phyloP scores from a whole-genome alignment of 345 rosid species.

The Erodium maritimum region DNA sequence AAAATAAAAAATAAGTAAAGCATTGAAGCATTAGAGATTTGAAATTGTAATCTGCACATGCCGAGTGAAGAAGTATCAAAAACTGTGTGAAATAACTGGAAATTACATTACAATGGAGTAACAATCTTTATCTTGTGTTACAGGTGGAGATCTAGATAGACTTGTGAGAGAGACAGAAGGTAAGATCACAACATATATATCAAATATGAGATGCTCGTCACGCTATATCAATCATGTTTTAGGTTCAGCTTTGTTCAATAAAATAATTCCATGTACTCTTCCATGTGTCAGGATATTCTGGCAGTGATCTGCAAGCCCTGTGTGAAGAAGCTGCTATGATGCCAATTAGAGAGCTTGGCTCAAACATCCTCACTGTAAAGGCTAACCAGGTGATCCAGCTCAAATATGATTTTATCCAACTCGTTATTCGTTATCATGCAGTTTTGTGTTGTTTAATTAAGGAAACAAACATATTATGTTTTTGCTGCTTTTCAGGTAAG shows the following conservation, averaged over 20 bases:
- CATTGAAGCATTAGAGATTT: too few relatives aligned
- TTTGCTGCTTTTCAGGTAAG: conserved; percentile 41
- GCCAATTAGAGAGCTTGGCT: conserved; percentile 97
- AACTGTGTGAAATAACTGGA: too few relatives aligned
- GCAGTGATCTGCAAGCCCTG: conserved; percentile 93
- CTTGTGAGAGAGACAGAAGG: conserved; percentile 83
- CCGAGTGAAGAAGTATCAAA: too few relatives aligned
- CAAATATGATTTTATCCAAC: background rate
- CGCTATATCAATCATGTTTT: too few relatives aligned
- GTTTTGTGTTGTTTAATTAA: background rate
- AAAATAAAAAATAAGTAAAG: background rate
- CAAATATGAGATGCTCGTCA: background rate
- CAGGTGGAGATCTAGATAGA: conserved; percentile 68
- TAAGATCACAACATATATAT: conserved; percentile 11
- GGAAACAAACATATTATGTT: background rate
- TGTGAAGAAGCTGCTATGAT: conserved; percentile 99
- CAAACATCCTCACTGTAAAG: conserved; percentile 62
- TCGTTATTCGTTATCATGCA: background rate
- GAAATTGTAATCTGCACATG: too few relatives aligned
- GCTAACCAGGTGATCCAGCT: conserved; percentile 60
- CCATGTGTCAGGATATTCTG: conserved; percentile 75
- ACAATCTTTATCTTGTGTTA: conserved; percentile 4
- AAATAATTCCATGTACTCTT: too few relatives aligned
- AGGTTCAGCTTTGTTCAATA: too few relatives aligned
- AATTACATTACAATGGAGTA: background rate